Evolutionary conservation across 495 filamentous ascomycete species (phyloP).

Genomic region (Letharia lupina): DNA sequence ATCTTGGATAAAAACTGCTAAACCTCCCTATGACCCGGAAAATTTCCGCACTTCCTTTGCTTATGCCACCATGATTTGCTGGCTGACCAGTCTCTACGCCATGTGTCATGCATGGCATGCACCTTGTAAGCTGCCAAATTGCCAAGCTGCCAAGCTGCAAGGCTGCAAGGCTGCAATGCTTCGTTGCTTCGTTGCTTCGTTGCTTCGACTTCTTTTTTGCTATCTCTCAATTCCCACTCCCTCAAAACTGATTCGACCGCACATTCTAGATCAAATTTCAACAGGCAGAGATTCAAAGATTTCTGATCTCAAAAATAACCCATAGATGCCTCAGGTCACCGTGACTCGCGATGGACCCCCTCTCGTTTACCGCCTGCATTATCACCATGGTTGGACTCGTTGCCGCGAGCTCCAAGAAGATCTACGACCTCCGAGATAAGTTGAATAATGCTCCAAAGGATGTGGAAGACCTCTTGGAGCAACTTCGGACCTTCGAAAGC

Average conservation of each 20-base stretch:
- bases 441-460: conserved; percentile 6
- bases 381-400: conserved; percentile 3
- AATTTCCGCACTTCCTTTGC: no score
- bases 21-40: no score
- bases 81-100: not conserved
- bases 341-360: not conserved
- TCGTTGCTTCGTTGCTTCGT: no score
- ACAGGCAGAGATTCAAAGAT: not conserved
- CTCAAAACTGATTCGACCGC: not conserved
- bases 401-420: conserved; percentile 1
- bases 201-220: no score
- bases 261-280: not conserved
- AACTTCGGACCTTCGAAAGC: not conserved
- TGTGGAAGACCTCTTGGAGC: conserved; percentile 10
- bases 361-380: conserved; percentile 9
- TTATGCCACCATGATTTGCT: no score
- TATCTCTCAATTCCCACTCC: not conserved
- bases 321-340: not conserved
- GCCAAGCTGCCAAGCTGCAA: not conserved
- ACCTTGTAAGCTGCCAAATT: not conserved
- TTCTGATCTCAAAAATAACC: not conserved
- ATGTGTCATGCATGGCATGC: not conserved
- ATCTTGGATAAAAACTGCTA: no score
- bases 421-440: conserved; percentile 1
- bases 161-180: conserved; percentile 2